phyloP scores from a whole-genome alignment of 2,329 filamentous ascomycete species.

The Venturia effusa region DNA sequence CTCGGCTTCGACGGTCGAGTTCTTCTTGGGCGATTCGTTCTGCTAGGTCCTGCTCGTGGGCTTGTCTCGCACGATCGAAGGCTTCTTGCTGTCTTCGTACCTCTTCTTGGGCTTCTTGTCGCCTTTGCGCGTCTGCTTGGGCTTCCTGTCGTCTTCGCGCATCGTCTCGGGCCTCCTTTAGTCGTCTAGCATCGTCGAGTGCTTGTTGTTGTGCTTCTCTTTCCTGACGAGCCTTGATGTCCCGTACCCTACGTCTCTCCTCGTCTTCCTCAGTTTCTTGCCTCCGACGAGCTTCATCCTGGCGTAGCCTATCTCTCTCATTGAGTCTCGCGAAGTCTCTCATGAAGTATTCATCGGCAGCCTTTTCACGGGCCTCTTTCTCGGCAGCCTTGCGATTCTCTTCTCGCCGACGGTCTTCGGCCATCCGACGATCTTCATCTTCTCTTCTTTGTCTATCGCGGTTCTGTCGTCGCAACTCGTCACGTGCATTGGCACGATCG shows the following conservation, averaged over 20 bases:
- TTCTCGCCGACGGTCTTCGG: neutral
- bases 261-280: neutral
- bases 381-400: constrained; percentile 6
- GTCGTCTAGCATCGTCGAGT: neutral
- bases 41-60: neutral
- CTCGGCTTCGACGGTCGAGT: neutral
- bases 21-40: constrained; percentile 3
- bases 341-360: constrained; percentile 8
- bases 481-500: constrained; percentile 10
- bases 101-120: constrained; percentile 3
- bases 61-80: neutral
- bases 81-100: neutral
- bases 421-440: constrained; percentile 8
- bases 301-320: neutral
- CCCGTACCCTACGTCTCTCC: neutral
- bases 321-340: constrained; percentile 2
- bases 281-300: neutral
- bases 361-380: constrained; percentile 3
- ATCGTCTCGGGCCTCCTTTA: neutral
- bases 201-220: neutral
- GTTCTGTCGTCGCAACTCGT: constrained; percentile 9
- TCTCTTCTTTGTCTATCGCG: constrained; percentile 6
- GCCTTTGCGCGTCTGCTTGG: neutral
- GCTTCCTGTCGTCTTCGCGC: neutral
- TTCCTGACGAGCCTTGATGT: neutral